Conservation (phyloP, 1,284 basidiomycete genomes). For the Neolentinus lepideus region DNA sequence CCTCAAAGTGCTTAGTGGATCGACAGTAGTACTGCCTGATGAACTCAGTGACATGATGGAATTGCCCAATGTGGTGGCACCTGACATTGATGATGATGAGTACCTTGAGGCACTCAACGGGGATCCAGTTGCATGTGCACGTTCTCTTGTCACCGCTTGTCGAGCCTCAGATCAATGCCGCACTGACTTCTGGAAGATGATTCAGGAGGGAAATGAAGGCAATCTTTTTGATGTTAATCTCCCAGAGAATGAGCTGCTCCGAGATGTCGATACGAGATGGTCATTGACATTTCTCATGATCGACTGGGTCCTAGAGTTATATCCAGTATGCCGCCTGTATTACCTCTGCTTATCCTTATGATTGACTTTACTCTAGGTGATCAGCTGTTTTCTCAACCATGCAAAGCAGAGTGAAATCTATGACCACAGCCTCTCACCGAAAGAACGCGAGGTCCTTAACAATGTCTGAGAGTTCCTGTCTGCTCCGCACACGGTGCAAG, state of each 20-base stretch:
- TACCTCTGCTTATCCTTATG: neutral
- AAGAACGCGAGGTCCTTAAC: slow-evolving; percentile 9
- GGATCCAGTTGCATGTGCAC: slow-evolving; percentile 16
- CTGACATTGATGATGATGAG: slow-evolving; percentile 5
- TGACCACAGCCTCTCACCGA: neutral
- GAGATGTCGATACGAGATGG: slow-evolving; percentile 21
- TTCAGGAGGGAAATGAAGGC: slow-evolving; percentile 14
- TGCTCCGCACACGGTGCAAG: slow-evolving; percentile 15
- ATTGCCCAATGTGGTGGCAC: slow-evolving; percentile 1
- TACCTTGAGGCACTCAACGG: slow-evolving; percentile 12
- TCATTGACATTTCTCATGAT: slow-evolving; percentile 24
- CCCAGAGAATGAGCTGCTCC: slow-evolving; percentile 12
- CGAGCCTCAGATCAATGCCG: slow-evolving; percentile 20
- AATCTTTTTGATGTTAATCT: slow-evolving; percentile 2
- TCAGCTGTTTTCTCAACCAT: slow-evolving; percentile 1
- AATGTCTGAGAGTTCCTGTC: slow-evolving; percentile 15
- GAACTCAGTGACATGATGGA: neutral
- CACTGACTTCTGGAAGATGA: slow-evolving; percentile 12
- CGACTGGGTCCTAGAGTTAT: slow-evolving; percentile 19
- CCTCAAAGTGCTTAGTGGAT: slow-evolving; percentile 8
- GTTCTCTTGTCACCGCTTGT: slow-evolving; percentile 15
- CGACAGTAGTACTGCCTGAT: slow-evolving; percentile 8
- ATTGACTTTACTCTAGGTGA: neutral
- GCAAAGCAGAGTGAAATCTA: slow-evolving; percentile 1
- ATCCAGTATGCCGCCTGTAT: slow-evolving; percentile 14